Evolutionary conservation across 1,139 yeast species (phyloP).

Genomic region (Diutina rugosa): DNA sequence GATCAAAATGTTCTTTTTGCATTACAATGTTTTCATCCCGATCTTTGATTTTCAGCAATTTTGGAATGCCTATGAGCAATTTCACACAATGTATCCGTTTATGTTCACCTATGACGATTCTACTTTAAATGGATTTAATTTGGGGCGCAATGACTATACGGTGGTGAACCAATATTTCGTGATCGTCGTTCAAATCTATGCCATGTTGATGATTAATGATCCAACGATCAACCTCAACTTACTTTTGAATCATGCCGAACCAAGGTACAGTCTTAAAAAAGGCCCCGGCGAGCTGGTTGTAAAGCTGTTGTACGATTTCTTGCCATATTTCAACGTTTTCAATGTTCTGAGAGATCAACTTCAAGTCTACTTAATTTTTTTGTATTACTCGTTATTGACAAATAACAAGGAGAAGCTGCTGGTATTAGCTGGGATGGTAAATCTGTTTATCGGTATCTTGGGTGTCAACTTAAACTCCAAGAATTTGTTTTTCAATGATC

Average conservation of each 20-base stretch:
- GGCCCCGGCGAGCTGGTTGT: conserved; percentile 12
- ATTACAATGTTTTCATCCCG: conserved; percentile 46
- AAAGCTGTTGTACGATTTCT: conserved; percentile 29
- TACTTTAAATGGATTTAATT: conserved; percentile 36
- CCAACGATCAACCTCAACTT: conserved; percentile 32
- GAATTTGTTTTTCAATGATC: conserved; percentile 33
- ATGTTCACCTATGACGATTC: conserved; percentile 38
- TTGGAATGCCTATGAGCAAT: conserved; percentile 44
- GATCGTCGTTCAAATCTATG: conserved; percentile 33
- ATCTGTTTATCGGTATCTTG: conserved; percentile 33
- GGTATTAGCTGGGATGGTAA: conserved; percentile 27
- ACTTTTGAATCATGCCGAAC: conserved; percentile 25
- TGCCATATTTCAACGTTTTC: conserved; percentile 33
- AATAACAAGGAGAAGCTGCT: conserved; percentile 36
- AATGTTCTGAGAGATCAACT: conserved; percentile 29
- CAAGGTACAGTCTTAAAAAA: conserved; percentile 15
- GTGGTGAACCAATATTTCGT: conserved; percentile 39
- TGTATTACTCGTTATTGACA: conserved; percentile 30
- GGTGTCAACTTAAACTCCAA: conserved; percentile 35
- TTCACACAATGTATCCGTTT: conserved; percentile 43
- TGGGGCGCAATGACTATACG: conserved; percentile 33
- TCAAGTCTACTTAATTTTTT: conserved; percentile 29
- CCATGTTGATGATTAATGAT: conserved; percentile 35
- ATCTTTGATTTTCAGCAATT: conserved; percentile 47
- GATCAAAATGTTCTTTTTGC: conserved; percentile 39